Conservation (phyloP, 140 eudicot species). For the Eryngium alpinum region DNA sequence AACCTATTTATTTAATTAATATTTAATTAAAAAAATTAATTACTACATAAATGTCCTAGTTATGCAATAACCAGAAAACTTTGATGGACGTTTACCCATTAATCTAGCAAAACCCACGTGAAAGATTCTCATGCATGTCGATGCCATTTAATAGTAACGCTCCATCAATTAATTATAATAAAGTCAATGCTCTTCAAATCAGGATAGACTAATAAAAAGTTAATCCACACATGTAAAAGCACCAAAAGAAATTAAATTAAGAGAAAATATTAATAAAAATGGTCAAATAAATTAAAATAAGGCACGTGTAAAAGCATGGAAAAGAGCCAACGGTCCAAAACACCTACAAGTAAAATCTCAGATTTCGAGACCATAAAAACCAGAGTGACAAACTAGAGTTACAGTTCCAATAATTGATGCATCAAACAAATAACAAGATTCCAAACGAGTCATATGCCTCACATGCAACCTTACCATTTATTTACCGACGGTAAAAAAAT, state of each 20-base stretch:
- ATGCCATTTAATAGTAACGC: not conserved
- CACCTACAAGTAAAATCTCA: not conserved
- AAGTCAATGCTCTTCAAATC: not conserved
- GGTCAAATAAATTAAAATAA: not conserved
- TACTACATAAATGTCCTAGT: no score
- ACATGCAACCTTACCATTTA: not conserved
- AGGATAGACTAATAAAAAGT: no score
- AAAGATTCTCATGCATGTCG: slow-evolving; percentile 10
- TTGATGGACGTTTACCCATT: no score
- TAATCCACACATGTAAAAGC: no score
- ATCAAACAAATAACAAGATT: slow-evolving; percentile 1
- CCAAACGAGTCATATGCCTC: slow-evolving; percentile 7
- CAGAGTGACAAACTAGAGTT: not conserved
- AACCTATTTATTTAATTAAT: no score
- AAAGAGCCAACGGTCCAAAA: not conserved
- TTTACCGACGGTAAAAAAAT: no score
- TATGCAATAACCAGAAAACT: not conserved
- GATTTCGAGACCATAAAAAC: not conserved
- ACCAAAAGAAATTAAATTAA: no score
- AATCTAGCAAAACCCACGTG: slow-evolving; percentile 3
- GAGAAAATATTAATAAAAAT: no score
- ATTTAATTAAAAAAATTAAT: no score
- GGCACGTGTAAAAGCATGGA: not conserved
- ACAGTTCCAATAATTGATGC: not conserved
- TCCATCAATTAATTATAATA: not conserved